Evolutionary conservation across 2,329 filamentous ascomycete genomes (phyloP).

Genomic region (Sclerotinia subarctica): DNA sequence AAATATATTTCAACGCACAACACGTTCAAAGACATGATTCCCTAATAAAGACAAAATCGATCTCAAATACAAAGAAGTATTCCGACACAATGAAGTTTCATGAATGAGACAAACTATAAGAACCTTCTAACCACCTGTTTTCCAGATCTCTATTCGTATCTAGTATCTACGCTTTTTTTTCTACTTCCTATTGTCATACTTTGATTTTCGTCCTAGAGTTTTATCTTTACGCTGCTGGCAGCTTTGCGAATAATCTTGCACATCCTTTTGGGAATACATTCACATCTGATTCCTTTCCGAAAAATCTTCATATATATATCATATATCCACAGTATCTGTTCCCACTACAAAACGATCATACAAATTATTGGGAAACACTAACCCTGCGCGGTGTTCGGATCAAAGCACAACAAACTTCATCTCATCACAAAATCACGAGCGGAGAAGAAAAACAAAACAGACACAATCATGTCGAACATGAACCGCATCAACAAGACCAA

Average conservation of each 20-base stretch:
- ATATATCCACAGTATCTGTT: not conserved
- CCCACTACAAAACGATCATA: too few species aligned
- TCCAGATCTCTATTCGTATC: slow-evolving; percentile 10
- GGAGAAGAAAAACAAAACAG: not conserved
- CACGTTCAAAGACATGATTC: not conserved
- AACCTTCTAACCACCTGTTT: slow-evolving; percentile 9
- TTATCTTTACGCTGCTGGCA: slow-evolving; percentile 32
- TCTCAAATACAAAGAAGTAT: not conserved
- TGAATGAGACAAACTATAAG: slow-evolving; percentile 16
- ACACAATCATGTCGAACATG: slow-evolving; percentile 1
- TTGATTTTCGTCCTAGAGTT: slow-evolving; percentile 9
- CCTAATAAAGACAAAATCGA: not conserved
- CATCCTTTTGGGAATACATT: slow-evolving; percentile 9
- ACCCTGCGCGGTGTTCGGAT: not conserved
- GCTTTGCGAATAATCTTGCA: slow-evolving; percentile 25
- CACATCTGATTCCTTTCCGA: slow-evolving; percentile 3
- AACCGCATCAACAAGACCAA: slow-evolving; percentile 36
- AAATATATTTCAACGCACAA: slow-evolving; percentile 5
- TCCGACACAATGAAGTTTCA: slow-evolving; percentile 7
- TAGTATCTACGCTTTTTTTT: slow-evolving; percentile 10
- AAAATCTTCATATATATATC: slow-evolving; percentile 4
- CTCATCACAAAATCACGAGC: not conserved
- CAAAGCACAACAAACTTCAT: not conserved
- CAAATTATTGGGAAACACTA: not conserved
- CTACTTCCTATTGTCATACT: not conserved